Evolutionary conservation across 108 stramenopile genomes (phyloP), one percentile per base, ranked within the genome.

Genomic region (Phaeodactylum tricornutum): DNA sequence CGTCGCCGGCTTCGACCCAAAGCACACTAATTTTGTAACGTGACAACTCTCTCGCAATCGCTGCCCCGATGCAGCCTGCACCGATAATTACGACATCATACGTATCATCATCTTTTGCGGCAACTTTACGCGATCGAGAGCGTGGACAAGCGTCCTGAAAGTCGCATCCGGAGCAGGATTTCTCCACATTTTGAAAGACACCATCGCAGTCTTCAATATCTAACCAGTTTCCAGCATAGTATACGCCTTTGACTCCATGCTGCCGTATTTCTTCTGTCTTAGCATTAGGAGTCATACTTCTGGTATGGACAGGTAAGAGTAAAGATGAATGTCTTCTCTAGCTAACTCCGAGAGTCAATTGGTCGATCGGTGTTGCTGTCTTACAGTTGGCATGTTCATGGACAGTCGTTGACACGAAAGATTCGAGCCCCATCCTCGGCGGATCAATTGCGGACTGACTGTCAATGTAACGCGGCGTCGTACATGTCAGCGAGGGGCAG

Each of bases 41-140:
- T 22, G 66, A 59, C 20, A 89, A 54, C 59, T 89, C 87, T 15
- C 87, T 57, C n/a, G 83, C 87, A 38, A 89, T 80, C 29, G 87
- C 71, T 2, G 69, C 56, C 1, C 87, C 87, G 27, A 89, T 73
- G 45, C 84, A 86, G 9, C 84, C 83, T 0, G 78, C 76, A 3
- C 83, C 83, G 36, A 80, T 57, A 46, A 84, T 74, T 4, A 28
- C 31, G 1, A 43, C 38, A 7, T 40, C 38, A 20, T 40, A 40
- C 17, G 5, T 40, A 8, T 20, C 38, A 40, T 40, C 38, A 17
- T 49, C 33, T 14, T 33, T 32, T 3, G 15, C 17, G 4, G 29
- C 23, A 24, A 62, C 63, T 27, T 72, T 53, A 16, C 68, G 63
- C 33, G 72, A 69, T 47, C 59, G 62, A 44, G 68, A 66, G 2